These are phyloP conservation scores for Coemansia sp. DNA, from an alignment of 192 early-diverging fungal species.

Conservation along the genomic window DNA sequence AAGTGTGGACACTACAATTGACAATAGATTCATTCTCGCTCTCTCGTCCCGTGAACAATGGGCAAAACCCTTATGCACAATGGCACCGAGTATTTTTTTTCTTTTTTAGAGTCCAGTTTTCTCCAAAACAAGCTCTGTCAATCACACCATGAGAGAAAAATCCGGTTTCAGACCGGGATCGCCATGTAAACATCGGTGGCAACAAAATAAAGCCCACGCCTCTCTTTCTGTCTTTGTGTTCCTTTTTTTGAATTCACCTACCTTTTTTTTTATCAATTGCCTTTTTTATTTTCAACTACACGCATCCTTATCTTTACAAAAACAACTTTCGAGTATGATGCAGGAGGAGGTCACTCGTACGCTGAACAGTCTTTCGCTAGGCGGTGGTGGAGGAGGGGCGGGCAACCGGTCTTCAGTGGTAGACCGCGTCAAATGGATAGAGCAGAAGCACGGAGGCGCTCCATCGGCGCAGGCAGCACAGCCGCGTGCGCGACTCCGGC, in stretches of 20 bases:
- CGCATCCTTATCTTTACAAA: not conserved
- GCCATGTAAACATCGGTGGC: not conserved
- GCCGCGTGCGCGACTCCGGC: conserved; percentile 18
- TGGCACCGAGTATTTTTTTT: not conserved
- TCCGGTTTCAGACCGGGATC: not conserved
- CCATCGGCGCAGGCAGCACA: conserved; percentile 1
- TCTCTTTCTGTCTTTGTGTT: not conserved
- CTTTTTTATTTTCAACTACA: not conserved
- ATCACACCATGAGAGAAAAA: not conserved
- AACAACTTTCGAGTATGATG: not conserved
- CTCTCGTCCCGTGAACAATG: not conserved
- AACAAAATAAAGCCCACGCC: not conserved
- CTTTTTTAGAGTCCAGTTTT: not conserved
- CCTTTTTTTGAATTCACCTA: not conserved
- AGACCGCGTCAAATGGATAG: conserved; percentile 51
- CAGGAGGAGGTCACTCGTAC: not conserved
- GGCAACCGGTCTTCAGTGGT: conserved; percentile 35
- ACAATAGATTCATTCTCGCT: not conserved
- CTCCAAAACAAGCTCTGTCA: not conserved
- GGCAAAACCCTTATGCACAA: not conserved
- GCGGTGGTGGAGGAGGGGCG: not conserved
- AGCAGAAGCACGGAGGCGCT: conserved; percentile 31
- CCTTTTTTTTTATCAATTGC: conserved; percentile 1
- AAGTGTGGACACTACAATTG: not conserved
- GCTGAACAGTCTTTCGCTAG: conserved; percentile 7